Percentiles rank a stretch among this genome's conserved stretches.
These are phyloP conservation scores for Micromonas pusilla DNA, from an alignment of 139 green algal species.

Conservation along the genomic window DNA sequence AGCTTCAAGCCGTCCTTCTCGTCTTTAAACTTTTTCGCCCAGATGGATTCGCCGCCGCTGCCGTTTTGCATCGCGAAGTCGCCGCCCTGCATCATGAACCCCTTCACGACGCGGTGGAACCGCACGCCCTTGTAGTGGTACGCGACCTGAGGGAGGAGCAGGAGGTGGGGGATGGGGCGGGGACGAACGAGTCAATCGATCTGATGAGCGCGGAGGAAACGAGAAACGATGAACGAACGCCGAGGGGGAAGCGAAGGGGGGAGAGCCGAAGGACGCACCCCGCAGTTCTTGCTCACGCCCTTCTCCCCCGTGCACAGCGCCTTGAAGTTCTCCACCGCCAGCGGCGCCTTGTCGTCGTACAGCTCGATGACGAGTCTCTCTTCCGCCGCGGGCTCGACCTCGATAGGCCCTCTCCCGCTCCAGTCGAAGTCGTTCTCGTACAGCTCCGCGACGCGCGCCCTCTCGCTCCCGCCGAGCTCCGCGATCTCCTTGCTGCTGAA, in stretches of 20 bases:
- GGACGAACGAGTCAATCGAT: too few relatives aligned
- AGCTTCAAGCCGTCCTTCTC: slow-evolving; percentile 50
- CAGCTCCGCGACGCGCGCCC: slow-evolving; percentile 1
- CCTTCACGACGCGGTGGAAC: slow-evolving; percentile 30
- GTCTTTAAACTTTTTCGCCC: slow-evolving; percentile 72
- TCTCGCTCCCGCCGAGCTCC: slow-evolving; percentile 25
- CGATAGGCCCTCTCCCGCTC: neutral
- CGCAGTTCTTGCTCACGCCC: slow-evolving; percentile 1
- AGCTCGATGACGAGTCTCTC: slow-evolving; percentile 28
- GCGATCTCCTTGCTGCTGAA: slow-evolving; percentile 12
- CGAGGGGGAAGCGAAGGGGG: neutral
- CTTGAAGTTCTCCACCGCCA: slow-evolving; percentile 35
- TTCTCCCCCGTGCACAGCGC: slow-evolving; percentile 27
- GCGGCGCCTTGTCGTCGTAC: slow-evolving; percentile 21
- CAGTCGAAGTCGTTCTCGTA: slow-evolving; percentile 31
- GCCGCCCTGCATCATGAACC: slow-evolving; percentile 37
- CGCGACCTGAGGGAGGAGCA: too few relatives aligned
- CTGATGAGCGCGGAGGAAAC: neutral
- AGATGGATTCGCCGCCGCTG: slow-evolving; percentile 72
- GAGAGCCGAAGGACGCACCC: too few relatives aligned
- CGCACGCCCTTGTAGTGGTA: neutral
- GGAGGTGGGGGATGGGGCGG: too few relatives aligned
- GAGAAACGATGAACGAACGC: neutral
- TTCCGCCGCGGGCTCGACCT: slow-evolving; percentile 11
- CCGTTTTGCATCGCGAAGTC: slow-evolving; percentile 57